Conservation (phyloP, 176 grass and related monocot genomes). For the Saccharum officinarum region DNA sequence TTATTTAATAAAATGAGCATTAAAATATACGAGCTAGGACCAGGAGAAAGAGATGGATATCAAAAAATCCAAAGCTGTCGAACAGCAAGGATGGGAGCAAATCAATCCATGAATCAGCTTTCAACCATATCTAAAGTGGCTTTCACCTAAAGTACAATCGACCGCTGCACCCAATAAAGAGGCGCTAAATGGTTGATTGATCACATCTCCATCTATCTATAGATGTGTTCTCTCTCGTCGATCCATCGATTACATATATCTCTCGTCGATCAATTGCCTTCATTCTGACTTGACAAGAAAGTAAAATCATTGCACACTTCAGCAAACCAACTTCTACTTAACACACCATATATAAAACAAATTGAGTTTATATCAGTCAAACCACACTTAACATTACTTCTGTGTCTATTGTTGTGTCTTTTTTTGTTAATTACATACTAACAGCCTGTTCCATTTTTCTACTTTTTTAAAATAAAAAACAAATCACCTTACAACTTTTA, state of each 20-base stretch:
- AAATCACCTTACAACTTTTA: too few species aligned
- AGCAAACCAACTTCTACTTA: not conserved
- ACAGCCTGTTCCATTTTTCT: too few species aligned
- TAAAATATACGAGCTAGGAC: not conserved
- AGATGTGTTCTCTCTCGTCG: not conserved
- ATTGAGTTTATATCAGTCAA: not conserved
- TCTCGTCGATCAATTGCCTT: conserved; percentile 15
- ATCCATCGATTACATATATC: conserved; percentile 9
- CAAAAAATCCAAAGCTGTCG: not conserved
- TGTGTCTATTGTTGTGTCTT: too few species aligned
- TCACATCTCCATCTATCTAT: not conserved
- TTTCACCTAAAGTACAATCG: conserved; percentile 35
- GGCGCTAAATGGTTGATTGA: conserved; percentile 18
- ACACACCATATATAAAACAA: not conserved
- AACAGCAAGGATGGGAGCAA: not conserved
- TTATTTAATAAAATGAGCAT: not conserved
- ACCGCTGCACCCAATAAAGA: conserved; percentile 19
- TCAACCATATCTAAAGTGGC: conserved; percentile 21
- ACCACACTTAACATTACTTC: not conserved
- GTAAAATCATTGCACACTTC: conserved; percentile 35
- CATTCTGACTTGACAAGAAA: conserved; percentile 35
- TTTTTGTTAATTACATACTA: too few species aligned
- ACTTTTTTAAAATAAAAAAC: too few species aligned
- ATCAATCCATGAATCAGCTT: conserved; percentile 28
- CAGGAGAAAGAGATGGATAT: not conserved